A percentile compares a stretch with the other conserved stretches of the same genome.
phyloP scores from a whole-genome alignment of 2,329 filamentous ascomycete species.

The Neurospora sp. region DNA sequence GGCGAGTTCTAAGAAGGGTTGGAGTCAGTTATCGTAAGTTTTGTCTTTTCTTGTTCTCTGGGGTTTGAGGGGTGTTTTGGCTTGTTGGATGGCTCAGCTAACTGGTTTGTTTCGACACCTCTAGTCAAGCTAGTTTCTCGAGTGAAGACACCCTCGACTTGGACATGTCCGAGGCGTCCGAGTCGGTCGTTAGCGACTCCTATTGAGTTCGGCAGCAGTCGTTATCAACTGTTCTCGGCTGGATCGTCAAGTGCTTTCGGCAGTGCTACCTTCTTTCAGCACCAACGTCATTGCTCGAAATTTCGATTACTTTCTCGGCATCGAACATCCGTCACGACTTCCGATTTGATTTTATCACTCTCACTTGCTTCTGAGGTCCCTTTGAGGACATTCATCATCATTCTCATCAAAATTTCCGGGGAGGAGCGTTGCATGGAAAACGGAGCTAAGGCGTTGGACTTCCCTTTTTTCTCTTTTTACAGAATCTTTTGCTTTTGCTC shows the following conservation, averaged over 20 bases:
- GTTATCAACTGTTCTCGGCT: neutral
- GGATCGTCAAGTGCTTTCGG: neutral
- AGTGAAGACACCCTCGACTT: slow-evolving; percentile 9
- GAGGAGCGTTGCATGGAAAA: neutral
- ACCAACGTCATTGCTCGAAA: neutral
- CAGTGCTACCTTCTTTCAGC: neutral
- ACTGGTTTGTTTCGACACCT: neutral
- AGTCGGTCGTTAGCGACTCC: neutral
- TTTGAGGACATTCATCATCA: neutral
- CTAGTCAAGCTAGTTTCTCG: slow-evolving; percentile 6
- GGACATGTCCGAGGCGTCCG: neutral
- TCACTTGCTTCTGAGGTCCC: neutral
- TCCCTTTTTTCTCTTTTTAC: neutral
- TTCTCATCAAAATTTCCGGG: neutral
- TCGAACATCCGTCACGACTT: neutral
- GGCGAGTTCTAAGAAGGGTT: slow-evolving; percentile 1
- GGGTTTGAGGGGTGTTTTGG: neutral
- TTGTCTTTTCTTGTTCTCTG: too few relatives aligned
- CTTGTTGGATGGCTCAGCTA: neutral
- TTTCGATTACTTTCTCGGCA: neutral
- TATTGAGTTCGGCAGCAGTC: neutral
- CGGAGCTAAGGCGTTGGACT: neutral
- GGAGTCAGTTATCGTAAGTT: slow-evolving; percentile 10
- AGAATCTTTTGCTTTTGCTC: neutral
- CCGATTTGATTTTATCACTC: neutral